phyloP scores from a whole-genome alignment of 345 rosid genomes.

The Eucalyptus rudis region DNA sequence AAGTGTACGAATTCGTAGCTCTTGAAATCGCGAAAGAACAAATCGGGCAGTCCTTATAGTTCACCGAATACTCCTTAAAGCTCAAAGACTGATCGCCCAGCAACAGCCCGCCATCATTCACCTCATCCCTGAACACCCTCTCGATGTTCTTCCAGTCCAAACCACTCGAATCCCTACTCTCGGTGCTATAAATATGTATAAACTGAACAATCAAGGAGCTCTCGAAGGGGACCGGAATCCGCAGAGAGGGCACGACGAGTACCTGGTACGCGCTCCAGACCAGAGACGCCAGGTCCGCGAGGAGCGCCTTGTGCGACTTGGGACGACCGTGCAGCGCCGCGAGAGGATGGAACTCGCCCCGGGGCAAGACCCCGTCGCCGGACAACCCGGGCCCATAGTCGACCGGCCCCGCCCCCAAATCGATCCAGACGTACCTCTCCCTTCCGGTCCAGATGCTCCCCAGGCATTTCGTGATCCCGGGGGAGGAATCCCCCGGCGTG shows the following conservation, averaged over 20 bases:
- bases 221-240: conserved; percentile 83
- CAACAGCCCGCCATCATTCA: conserved; percentile 51
- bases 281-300: conserved; percentile 70
- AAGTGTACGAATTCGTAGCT: conserved; percentile 77
- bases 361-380: conserved; percentile 84
- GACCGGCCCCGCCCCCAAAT: conserved; percentile 86
- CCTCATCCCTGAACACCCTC: conserved; percentile 62
- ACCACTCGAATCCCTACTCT: conserved; percentile 26
- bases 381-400: conserved; percentile 93
- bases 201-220: conserved; percentile 70
- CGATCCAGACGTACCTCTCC: conserved; percentile 86
- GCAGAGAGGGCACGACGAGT: conserved; percentile 74
- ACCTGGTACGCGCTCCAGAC: conserved; percentile 94
- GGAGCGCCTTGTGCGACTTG: conserved; percentile 69
- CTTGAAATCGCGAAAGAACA: conserved; percentile 78
- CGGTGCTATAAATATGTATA: conserved; percentile 57
- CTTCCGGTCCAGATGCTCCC: conserved; percentile 89
- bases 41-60: conserved; percentile 56
- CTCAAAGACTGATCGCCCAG: conserved; percentile 61
- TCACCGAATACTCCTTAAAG: conserved; percentile 49
- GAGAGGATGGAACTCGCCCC: conserved; percentile 92
- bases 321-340: conserved; percentile 80
- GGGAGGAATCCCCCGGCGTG: conserved; percentile 62
- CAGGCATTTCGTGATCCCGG: conserved; percentile 71
- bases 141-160: conserved; percentile 68